Evolutionary conservation across 2,329 filamentous ascomycete species (phyloP), one percentile per base, ranked within the genome.

Genomic region (Tolypocladium nubicola): DNA sequence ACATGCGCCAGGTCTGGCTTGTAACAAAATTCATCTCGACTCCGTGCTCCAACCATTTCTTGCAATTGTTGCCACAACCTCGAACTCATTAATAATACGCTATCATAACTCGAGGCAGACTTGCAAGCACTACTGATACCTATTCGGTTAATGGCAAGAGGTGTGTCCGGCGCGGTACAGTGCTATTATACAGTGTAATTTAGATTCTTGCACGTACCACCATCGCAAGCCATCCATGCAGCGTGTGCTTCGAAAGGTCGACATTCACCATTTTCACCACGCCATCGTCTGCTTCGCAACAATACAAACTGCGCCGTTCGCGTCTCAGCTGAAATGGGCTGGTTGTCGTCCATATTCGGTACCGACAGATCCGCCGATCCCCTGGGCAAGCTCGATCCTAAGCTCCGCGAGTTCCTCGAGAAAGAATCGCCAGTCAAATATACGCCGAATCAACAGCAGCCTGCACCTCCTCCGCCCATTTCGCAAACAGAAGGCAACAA

Each of bases 381-480:
- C 30, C 79, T 90, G 62, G 79, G 81, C 64, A 86, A 88, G 65
- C 85, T 97, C 65, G 90, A 96, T 68, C 88, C 90, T 43, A 85
- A 86, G 62, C 82, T 96, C 57, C 87, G 88, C 67, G 88, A 93
- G 62, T 96, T 92, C 71, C 85, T 96, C 67, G 80, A 91, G 68
- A 85, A 87, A 73, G 89, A 96, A 76, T 87, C 89, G 33, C 88
- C 90, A 38, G 76, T 87, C 65, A 88, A 89, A 74, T 87, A 88
- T 76, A 70, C 69, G 58, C 59, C 65, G 60, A 66, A 66, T 57
- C 65, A 68, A 57, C 56, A 65, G 52, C 58, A 64, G 60, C 56
- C 58, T 45, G 40, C 58, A n/a, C 38, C 55, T 35, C 38, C 62
- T 35, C 30, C 58, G 21, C 39, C 63, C 30, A 13, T 60, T 8